phyloP scores from a whole-genome alignment of 345 rosid genomes.

The Euphorbia peplus region DNA sequence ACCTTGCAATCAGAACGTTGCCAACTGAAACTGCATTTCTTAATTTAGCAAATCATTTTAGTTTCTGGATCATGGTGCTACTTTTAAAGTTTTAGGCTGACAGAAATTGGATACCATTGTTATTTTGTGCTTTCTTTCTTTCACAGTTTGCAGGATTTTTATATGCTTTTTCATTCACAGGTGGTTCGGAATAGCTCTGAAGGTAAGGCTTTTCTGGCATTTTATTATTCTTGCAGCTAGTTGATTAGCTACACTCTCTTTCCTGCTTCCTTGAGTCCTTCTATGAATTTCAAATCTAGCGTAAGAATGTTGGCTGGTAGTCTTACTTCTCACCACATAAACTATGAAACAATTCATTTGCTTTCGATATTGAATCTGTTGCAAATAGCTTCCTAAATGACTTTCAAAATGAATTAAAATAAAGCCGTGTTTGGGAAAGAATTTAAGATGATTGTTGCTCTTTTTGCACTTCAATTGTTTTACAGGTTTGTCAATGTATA shows the following conservation, averaged over 20 bases:
- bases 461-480: background rate
- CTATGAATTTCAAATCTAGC: background rate
- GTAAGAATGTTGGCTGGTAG: background rate
- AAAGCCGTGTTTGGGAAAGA: background rate
- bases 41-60: background rate
- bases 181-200: slow-evolving; percentile 16
- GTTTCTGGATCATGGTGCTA: background rate
- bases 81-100: background rate
- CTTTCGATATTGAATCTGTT: no score
- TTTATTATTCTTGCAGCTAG: background rate
- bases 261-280: background rate
- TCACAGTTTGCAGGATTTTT: slow-evolving; percentile 9
- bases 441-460: background rate
- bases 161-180: slow-evolving; percentile 20
- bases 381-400: background rate
- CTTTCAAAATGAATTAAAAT: background rate
- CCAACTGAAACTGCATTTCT: background rate
- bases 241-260: background rate
- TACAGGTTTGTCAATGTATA: slow-evolving; percentile 23
- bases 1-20: background rate
- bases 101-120: background rate
- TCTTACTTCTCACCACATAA: background rate
- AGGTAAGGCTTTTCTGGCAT: slow-evolving; percentile 17
- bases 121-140: background rate
- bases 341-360: background rate